A percentile compares a stretch with the other conserved stretches of the same genome.
Evolutionary conservation across 805 yeast species (phyloP).

Genomic region (Limtongia smithiae): DNA sequence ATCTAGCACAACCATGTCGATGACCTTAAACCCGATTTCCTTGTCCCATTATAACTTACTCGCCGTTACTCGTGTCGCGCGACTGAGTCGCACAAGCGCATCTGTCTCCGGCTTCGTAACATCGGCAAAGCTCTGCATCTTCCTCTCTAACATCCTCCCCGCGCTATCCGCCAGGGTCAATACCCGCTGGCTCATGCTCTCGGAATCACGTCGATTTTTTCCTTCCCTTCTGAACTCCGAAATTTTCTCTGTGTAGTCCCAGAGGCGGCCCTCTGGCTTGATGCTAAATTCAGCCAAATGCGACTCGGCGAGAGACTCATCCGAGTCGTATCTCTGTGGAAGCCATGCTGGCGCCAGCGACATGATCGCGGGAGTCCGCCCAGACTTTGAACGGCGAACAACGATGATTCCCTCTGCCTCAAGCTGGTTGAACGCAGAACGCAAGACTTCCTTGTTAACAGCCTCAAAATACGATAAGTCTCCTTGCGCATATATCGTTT

Average conservation of each 20-base stretch:
- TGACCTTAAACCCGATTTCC: too few relatives aligned
- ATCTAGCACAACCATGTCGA: too few relatives aligned
- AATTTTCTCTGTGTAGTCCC: slow-evolving; percentile 36
- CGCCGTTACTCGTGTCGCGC: slow-evolving; percentile 11
- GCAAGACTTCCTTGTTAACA: slow-evolving; percentile 41
- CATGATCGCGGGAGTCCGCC: slow-evolving; percentile 24
- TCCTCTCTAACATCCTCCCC: slow-evolving; percentile 25
- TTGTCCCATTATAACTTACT: not conserved
- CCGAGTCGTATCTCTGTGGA: slow-evolving; percentile 14
- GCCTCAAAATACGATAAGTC: slow-evolving; percentile 42
- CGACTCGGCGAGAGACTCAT: slow-evolving; percentile 4
- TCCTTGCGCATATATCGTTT: slow-evolving; percentile 44
- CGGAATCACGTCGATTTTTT: slow-evolving; percentile 37
- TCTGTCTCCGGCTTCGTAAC: slow-evolving; percentile 24
- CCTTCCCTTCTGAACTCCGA: slow-evolving; percentile 38
- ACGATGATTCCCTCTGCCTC: slow-evolving; percentile 37
- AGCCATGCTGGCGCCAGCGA: slow-evolving; percentile 33
- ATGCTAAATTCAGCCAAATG: slow-evolving; percentile 18
- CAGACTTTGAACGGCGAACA: slow-evolving; percentile 28
- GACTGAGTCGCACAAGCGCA: slow-evolving; percentile 26
- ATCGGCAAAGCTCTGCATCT: slow-evolving; percentile 25
- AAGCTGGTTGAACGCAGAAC: slow-evolving; percentile 38
- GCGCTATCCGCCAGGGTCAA: slow-evolving; percentile 27
- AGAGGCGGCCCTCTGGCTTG: slow-evolving; percentile 35
- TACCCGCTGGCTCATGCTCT: slow-evolving; percentile 26